These are phyloP conservation scores for Ophiostoma fasciatum DNA, from an alignment of 2,329 filamentous ascomycete species.

Conservation along the genomic window DNA sequence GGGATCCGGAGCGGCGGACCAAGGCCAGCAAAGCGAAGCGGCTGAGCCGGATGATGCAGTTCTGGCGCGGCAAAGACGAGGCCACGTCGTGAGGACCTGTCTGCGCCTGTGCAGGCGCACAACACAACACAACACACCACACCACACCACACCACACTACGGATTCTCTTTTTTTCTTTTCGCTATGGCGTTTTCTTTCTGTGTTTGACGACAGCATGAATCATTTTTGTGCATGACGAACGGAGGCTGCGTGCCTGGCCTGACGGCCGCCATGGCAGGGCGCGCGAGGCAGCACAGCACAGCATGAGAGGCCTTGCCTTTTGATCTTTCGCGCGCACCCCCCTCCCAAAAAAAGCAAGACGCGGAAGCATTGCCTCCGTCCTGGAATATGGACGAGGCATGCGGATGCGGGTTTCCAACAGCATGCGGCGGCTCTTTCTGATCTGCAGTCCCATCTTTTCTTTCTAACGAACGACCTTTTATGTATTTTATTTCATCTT, in stretches of 20 bases:
- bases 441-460: background rate
- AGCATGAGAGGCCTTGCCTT: too few relatives aligned
- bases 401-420: too few relatives aligned
- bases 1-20: conserved; percentile 39
- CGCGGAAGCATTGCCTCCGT: too few relatives aligned
- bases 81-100: background rate
- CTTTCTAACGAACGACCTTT: conserved; percentile 8
- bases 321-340: too few relatives aligned
- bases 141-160: background rate
- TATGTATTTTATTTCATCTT: conserved; percentile 4
- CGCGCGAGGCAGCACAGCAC: too few relatives aligned
- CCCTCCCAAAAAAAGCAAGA: too few relatives aligned
- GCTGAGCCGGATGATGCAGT: conserved; percentile 61
- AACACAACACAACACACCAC: background rate
- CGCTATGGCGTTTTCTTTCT: conserved; percentile 8
- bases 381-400: too few relatives aligned
- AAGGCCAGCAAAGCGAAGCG: conserved; percentile 53
- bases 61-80: conserved; percentile 52
- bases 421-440: conserved; percentile 1
- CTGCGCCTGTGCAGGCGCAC: too few relatives aligned
- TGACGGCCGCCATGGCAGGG: too few relatives aligned
- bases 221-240: conserved; percentile 7
- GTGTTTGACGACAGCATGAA: conserved; percentile 9
- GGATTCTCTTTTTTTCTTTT: background rate
- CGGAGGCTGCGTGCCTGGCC: too few relatives aligned